Percentiles rank a stretch among this genome's conserved stretches.
These are phyloP conservation scores for Candida maesae DNA, from an alignment of 805 yeast genomes.

Conservation along the genomic window DNA sequence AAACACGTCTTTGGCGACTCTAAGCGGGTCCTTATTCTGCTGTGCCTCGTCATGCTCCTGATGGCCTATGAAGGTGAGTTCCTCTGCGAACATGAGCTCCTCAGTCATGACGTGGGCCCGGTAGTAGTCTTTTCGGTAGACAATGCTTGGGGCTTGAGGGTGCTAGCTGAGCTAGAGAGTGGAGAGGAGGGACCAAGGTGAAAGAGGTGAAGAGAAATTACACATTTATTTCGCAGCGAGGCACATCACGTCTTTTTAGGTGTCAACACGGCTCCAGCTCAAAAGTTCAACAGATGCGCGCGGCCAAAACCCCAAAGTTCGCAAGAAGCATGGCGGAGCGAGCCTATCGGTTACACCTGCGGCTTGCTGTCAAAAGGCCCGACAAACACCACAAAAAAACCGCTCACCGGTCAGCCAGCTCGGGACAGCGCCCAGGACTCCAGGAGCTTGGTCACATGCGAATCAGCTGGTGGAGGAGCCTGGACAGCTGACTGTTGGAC, in stretches of 20 bases:
- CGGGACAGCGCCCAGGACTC: background rate
- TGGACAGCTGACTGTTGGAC: too few species aligned
- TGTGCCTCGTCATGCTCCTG: conserved; percentile 5
- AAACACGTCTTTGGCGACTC: conserved; percentile 26
- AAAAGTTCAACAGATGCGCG: background rate
- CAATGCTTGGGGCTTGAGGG: too few species aligned
- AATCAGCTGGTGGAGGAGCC: too few species aligned
- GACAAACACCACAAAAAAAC: background rate
- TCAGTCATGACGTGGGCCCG: conserved; percentile 10
- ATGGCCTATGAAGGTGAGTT: conserved; percentile 12
- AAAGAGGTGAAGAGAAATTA: background rate
- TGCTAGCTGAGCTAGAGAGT: background rate
- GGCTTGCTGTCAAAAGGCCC: conserved; percentile 11
- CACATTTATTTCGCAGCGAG: background rate
- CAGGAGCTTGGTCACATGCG: too few species aligned
- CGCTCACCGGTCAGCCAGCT: conserved; percentile 2
- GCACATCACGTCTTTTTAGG: background rate
- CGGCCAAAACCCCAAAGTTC: background rate
- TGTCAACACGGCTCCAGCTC: background rate
- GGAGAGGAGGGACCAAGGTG: background rate
- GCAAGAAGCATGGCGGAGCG: conserved; percentile 19
- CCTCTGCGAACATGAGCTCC: conserved; percentile 12
- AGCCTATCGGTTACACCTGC: conserved; percentile 16
- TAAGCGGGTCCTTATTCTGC: conserved; percentile 13
- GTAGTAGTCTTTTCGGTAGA: background rate